These are phyloP conservation scores for Silybum marianum DNA, from an alignment of 129 eudicot species.

Conservation along the genomic window DNA sequence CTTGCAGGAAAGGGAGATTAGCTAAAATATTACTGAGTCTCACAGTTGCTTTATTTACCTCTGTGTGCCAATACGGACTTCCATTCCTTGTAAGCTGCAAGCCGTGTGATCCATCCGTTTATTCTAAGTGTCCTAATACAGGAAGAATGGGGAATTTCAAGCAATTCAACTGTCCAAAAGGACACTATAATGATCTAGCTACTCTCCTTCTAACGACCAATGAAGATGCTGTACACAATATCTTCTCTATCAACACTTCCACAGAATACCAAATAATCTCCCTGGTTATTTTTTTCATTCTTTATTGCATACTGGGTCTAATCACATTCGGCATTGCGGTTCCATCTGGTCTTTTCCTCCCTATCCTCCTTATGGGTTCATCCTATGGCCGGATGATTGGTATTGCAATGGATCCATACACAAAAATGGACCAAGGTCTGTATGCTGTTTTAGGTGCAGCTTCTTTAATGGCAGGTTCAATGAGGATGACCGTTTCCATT, in stretches of 20 bases:
- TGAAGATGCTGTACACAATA: constrained; percentile 82
- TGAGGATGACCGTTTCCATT: constrained; percentile 95
- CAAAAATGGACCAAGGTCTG: constrained; percentile 77
- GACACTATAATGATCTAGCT: constrained; percentile 87
- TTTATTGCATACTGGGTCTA: constrained; percentile 80
- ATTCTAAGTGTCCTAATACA: constrained; percentile 57
- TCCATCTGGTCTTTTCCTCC: constrained; percentile 96
- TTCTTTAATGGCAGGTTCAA: constrained; percentile 95
- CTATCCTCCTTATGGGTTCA: constrained; percentile 88
- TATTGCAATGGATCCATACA: constrained; percentile 68
- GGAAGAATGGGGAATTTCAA: constrained; percentile 80
- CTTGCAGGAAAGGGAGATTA: constrained; percentile 76
- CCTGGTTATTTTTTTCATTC: constrained; percentile 65
- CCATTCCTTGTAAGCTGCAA: constrained; percentile 82
- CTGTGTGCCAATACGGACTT: constrained; percentile 86
- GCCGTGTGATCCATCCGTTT: constrained; percentile 61
- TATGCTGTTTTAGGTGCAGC: constrained; percentile 95
- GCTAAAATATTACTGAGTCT: constrained; percentile 75
- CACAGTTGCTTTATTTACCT: constrained; percentile 75
- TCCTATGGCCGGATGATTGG: constrained; percentile 89
- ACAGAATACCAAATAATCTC: constrained; percentile 53
- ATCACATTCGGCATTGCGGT: constrained; percentile 92
- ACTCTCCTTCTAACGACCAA: constrained; percentile 83
- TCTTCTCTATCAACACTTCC: constrained; percentile 75
- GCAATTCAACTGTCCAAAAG: constrained; percentile 91